phyloP scores from a whole-genome alignment of 2,329 filamentous ascomycete genomes.

The Periconia macrospinosa region DNA sequence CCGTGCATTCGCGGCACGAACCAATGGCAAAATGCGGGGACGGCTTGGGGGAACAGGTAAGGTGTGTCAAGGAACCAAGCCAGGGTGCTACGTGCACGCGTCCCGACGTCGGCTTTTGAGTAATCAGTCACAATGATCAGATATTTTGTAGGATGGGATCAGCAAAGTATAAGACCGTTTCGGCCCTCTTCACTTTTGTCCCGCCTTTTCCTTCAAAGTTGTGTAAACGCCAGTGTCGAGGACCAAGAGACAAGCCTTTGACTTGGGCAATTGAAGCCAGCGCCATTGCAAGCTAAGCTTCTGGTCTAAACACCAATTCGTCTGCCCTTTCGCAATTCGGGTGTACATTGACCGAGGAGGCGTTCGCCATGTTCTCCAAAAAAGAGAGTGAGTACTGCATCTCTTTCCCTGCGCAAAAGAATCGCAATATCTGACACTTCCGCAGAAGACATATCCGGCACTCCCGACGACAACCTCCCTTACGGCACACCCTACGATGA shows the following conservation, averaged over 20 bases:
- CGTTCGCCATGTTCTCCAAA: conserved; percentile 31
- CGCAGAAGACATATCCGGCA: neutral
- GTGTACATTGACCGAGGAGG: neutral
- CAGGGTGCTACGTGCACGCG: neutral
- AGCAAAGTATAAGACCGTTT: neutral
- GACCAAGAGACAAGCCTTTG: too few species aligned
- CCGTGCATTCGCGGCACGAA: neutral
- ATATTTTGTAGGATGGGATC: too few species aligned
- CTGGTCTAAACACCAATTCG: too few species aligned
- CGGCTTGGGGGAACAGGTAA: neutral
- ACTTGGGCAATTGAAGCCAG: too few species aligned
- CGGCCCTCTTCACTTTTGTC: neutral
- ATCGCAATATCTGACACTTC: conserved; percentile 16
- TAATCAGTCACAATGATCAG: neutral
- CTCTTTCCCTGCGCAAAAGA: neutral
- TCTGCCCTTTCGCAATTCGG: too few species aligned
- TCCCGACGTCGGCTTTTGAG: neutral
- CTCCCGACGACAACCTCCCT: conserved; percentile 23
- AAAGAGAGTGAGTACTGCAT: conserved; percentile 34
- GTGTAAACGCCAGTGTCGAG: neutral
- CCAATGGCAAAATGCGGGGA: neutral
- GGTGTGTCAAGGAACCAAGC: neutral
- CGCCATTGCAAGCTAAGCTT: too few species aligned
- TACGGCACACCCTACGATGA: conserved; percentile 44
- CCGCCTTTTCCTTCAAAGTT: neutral